Evolutionary conservation across 768 basidiomycete species (phyloP).

Genomic region (Hericium erinaceus): DNA sequence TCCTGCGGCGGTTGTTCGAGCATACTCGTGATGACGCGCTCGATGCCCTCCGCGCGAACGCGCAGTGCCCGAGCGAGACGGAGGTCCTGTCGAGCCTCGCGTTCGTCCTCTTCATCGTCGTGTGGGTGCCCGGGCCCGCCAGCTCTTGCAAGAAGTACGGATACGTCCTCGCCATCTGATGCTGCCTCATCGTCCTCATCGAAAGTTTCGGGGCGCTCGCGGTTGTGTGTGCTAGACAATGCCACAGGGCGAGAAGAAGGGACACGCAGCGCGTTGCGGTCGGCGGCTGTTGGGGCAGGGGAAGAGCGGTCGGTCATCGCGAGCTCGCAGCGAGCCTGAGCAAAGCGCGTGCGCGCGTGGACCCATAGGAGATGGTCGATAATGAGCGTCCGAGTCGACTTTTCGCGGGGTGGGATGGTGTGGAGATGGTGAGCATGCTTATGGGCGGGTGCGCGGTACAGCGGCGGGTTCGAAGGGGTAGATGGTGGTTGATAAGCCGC

Average conservation of each 20-base stretch:
- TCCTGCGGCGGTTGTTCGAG: constrained; percentile 67
- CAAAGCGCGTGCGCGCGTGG: constrained; percentile 70
- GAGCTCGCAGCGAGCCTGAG: constrained; percentile 77
- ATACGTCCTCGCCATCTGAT: constrained; percentile 55
- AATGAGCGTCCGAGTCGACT: constrained; percentile 81
- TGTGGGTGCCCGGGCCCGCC: constrained; percentile 39
- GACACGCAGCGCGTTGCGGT: constrained; percentile 36
- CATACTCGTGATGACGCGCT: constrained; percentile 77
- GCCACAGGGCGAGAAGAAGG: too few relatives aligned
- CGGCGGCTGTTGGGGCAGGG: constrained; percentile 51
- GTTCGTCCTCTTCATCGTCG: constrained; percentile 50
- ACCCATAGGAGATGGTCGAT: constrained; percentile 86
- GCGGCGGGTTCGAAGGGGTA: too few relatives aligned
- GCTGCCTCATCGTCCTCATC: constrained; percentile 62
- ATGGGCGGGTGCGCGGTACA: constrained; percentile 68
- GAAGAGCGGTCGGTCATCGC: constrained; percentile 72
- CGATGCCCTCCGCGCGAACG: constrained; percentile 70
- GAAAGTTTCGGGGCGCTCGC: constrained; percentile 65
- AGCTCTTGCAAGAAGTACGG: constrained; percentile 36
- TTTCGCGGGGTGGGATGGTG: constrained; percentile 79
- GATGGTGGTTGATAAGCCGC: too few relatives aligned
- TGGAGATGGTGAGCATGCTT: constrained; percentile 85
- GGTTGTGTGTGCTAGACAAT: constrained; percentile 7
- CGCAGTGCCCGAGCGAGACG: constrained; percentile 53
- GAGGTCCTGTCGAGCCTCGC: constrained; percentile 49